These are phyloP conservation scores for Coemansia sp. DNA, from an alignment of 192 early-diverging fungal genomes.

Conservation along the genomic window DNA sequence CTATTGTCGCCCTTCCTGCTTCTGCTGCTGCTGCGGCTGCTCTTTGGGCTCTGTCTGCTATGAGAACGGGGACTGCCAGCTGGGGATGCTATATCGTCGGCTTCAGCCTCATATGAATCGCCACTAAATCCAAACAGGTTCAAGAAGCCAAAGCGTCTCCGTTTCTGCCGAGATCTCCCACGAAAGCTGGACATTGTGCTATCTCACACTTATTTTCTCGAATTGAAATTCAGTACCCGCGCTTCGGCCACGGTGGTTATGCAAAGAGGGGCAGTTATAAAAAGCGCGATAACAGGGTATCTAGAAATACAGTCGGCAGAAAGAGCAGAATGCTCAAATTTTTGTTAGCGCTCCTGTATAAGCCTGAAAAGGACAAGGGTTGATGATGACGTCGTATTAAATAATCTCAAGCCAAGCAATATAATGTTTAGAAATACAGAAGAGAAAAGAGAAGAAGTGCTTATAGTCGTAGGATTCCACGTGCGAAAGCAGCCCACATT, in stretches of 20 bases:
- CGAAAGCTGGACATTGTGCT: neutral
- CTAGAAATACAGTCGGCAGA: too few relatives aligned
- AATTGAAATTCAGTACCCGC: too few relatives aligned
- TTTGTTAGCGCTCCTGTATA: too few relatives aligned
- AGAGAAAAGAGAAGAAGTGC: neutral
- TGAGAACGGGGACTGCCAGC: neutral
- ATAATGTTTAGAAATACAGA: neutral
- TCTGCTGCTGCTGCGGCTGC: slow-evolving; percentile 13
- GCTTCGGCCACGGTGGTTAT: too few relatives aligned
- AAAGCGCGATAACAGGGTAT: too few relatives aligned
- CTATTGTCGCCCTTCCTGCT: slow-evolving; percentile 4
- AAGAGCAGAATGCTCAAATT: too few relatives aligned
- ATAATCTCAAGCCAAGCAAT: too few relatives aligned
- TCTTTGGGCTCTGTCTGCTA: slow-evolving; percentile 5
- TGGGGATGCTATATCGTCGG: neutral
- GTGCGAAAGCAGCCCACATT: too few relatives aligned
- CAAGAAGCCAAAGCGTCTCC: slow-evolving; percentile 41
- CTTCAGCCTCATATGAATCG: slow-evolving; percentile 8
- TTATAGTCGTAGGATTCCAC: neutral
- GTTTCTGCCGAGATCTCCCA: slow-evolving; percentile 23
- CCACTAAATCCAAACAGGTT: slow-evolving; percentile 43
- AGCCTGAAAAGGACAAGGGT: too few relatives aligned
- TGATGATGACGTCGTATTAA: too few relatives aligned
- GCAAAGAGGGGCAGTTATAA: too few relatives aligned
- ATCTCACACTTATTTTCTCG: too few relatives aligned